Base-by-base conservation (phyloP, 2,329 filamentous ascomycete genomes). In the Penicillium oxalicum region DNA sequence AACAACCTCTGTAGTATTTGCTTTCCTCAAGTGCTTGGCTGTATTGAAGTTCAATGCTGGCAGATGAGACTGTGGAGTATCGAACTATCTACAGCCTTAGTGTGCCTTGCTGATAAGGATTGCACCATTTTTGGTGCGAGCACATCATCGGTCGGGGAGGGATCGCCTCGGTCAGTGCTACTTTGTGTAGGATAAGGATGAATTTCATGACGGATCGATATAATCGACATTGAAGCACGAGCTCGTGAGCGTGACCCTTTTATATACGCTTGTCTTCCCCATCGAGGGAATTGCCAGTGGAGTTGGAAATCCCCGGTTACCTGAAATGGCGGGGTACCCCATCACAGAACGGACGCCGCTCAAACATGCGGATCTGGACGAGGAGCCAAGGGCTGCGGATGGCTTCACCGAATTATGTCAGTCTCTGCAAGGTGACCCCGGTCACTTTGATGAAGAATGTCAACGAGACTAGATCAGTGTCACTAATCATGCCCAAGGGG, bases 321-420 rank as follows among this genome's bases (percentile, higher is more conserved):
- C 44, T n/a, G 58, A 57, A 18, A 44, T 53, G 5, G 48, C 38
- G 33, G 56, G 53, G 11, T 42, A 50, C 18, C 42, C 45, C 36
- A 18, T 18, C 12, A 37, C 48, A 24, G 53, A 52, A 39, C 47
- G 51, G 25, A 42, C 35, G 37, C 50, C 48, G 34, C 50, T 56
- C 6, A 63, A 62, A 45, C n/a, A 45, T 48, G 11, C 37, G 57
- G 6, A 29, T 40, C 57, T n/a, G 3, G 55, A 61, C 25, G 39
- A 13, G 27, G 61, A 47, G 7, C 60, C 59, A 5, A 57, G 55
- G 9, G 57, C 61, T 12, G 59, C 62, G 0, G 65, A 67, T 52
- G 64, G 65, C 5, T 62, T 68, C 24, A 60, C 65, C 8, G 60
- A 62, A 25, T 40, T 68, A 6, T 68, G 65, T 68, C 61, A 50